These are phyloP conservation scores for Populus hybrid DNA, from an alignment of 441 rosid genomes.

Conservation along the genomic window DNA sequence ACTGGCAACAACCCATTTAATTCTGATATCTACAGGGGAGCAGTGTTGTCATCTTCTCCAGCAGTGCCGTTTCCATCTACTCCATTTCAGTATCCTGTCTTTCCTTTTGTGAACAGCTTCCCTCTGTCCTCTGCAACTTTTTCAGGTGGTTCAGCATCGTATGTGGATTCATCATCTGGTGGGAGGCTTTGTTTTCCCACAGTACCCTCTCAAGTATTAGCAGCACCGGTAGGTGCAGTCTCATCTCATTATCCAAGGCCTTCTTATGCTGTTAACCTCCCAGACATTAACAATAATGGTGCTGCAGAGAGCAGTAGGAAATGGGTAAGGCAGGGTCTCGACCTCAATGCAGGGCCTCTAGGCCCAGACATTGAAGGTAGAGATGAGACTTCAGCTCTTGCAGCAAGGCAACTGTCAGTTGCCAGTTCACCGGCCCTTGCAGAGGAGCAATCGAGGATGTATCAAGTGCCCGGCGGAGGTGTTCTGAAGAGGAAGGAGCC, in stretches of 20 bases:
- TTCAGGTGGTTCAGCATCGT: conserved; percentile 35
- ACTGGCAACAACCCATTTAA: conserved; percentile 26
- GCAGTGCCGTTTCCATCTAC: conserved; percentile 35
- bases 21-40: conserved; percentile 32
- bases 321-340: conserved; percentile 40
- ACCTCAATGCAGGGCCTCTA: conserved; percentile 44
- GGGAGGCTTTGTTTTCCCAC: conserved; percentile 40
- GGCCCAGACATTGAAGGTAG: conserved; percentile 36
- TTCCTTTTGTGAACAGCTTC: conserved; percentile 39
- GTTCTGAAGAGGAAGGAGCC: conserved; percentile 47
- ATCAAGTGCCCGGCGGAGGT: conserved; percentile 23
- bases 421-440: conserved; percentile 26
- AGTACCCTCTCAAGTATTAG: conserved; percentile 31
- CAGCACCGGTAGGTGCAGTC: conserved; percentile 28
- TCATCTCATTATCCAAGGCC: conserved; percentile 39
- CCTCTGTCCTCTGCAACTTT: conserved; percentile 32
- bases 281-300: conserved; percentile 16
- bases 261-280: conserved; percentile 33
- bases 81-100: conserved; percentile 39
- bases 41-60: conserved; percentile 40
- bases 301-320: conserved; percentile 30
- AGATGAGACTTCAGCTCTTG: conserved; percentile 29
- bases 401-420: conserved; percentile 31
- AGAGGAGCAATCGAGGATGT: conserved; percentile 41
- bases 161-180: conserved; percentile 35